Evolutionary conservation across 257 asterid genomes (phyloP), one percentile per base, ranked within the genome.

Genomic region (Lavandula angustifolia): DNA sequence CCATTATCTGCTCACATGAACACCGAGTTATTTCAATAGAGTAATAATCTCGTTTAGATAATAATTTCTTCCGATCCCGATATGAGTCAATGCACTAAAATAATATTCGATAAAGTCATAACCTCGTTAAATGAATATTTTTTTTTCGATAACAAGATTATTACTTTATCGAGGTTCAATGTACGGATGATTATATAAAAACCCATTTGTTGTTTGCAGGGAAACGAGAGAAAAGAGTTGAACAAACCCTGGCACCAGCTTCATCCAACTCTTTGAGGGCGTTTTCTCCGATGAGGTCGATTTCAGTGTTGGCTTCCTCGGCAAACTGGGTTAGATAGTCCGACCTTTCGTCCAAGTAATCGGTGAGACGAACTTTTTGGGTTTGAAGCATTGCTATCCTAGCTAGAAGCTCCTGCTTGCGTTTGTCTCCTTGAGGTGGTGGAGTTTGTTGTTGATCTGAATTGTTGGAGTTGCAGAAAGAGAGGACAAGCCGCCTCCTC

Each of bases 291-390:
- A 87, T 79, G 67, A 83, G 85, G 75, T 94, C 96, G 12, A 94
- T 83, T 76, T 86, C 95, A 5, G 94, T 81, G 22, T 74, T 87
- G 79, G 99, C 96, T 79, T 94, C 95, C 71, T 87, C 96, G 0
- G 94, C 96, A 64, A 90, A 90, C 76, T 87, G 88, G 56, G 91
- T 86, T 14, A 87, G 79, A 54, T 77, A 87, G 1, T 69, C 87
- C 2, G 97, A 88, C 66, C 95, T 67, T 71, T 90, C 96, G 71
- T 94, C 97, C 67, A 87, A 76, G 77, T 80, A 92, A 79, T 85
- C 88, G 10, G 96, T 80, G 55, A 87, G 86, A 13, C 92, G 92
- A 7, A 89, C 82, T 50, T 92, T 92, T 44, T 89, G 94, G 14
- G 99, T 55, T 67, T 89, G 96, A 78, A 92, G 88, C 95, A 85